Conservation (phyloP, 768 basidiomycete species). For the Roridomyces roridus region DNA sequence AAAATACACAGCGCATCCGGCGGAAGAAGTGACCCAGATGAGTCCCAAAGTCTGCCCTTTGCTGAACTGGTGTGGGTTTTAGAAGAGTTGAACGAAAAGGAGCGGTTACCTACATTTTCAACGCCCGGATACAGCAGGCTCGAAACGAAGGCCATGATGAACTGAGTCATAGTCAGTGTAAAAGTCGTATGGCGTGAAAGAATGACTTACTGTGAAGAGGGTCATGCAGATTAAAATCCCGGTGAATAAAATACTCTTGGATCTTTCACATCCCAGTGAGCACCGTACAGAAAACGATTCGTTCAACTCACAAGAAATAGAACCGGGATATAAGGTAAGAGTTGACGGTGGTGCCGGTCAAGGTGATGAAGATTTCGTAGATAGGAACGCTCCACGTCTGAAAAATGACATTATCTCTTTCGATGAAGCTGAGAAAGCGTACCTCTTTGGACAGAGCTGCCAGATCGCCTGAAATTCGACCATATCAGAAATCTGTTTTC, state of each 20-base stretch:
- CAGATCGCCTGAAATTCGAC: neutral
- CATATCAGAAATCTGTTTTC: neutral
- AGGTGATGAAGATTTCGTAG: neutral
- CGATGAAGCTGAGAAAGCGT: no score
- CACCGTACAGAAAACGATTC: no score
- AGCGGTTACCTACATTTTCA: neutral
- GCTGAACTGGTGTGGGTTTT: neutral
- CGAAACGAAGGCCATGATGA: neutral
- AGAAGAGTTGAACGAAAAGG: neutral
- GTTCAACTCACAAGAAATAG: neutral
- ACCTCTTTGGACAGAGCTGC: neutral
- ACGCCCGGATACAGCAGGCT: neutral
- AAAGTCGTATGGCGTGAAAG: neutral
- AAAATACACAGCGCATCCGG: neutral
- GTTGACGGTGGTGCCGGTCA: neutral
- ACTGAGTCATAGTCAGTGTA: no score
- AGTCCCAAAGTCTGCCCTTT: neutral
- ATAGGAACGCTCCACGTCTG: slow-evolving; percentile 1
- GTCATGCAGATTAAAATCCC: neutral
- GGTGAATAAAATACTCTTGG: neutral
- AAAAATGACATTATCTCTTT: neutral
- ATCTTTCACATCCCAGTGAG: neutral
- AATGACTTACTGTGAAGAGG: neutral
- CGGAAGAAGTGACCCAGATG: neutral
- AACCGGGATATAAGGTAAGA: slow-evolving; percentile 4